Base-by-base conservation (phyloP, 352 stramenopile genomes). In the Phytopythium boreale region DNA sequence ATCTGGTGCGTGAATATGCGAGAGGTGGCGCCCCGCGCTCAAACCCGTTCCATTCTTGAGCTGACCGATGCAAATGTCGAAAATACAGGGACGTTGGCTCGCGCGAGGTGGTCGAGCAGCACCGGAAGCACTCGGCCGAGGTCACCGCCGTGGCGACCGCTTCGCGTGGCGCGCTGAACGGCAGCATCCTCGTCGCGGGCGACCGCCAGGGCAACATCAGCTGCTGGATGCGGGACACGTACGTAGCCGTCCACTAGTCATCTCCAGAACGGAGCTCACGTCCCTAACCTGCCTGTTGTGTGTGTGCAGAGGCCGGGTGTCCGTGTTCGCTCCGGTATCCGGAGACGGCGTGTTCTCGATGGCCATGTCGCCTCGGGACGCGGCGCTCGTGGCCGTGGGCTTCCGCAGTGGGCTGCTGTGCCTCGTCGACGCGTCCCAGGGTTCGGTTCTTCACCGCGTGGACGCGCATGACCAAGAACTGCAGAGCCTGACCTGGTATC, bases 381-480 rank as follows among this genome's bases (percentile, higher is more conserved):
- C 76, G 57, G 47, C 66, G n/a, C 55, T 89, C 14, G 71, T 91
- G 19, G 85, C 83, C 10, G 76, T 93, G 12, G 85, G 85, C 26
- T 93, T 83, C 61, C 76, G 85, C 20, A 93, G 83, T 64, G 85
- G 85, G 2, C 66, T 79, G 17, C 56, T 93, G 4, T 88, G 83
- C 36, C 43, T 92, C n/a, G 56, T 91, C 2, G 77, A 92, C 34
- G 52, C 69, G 20, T 58, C 65, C 0, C 64, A 75, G 44, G 68
- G 75, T 0, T 61, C 19, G 15, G 53, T 90, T 6, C 65, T 64
- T 0, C 68, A 84, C 34, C 76, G 82, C 2, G 68, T 91, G 31
- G 70, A 80, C 34, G 82, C 81, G 1, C 85, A 93, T 62, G 80
- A 91, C 20, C 77, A 91, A 41, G 85, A 93, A 76, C 70, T 93